Evolutionary conservation across 2,329 filamentous ascomycete genomes (phyloP), one percentile per base, ranked within the genome.

Genomic region (Cladosporium phlei): DNA sequence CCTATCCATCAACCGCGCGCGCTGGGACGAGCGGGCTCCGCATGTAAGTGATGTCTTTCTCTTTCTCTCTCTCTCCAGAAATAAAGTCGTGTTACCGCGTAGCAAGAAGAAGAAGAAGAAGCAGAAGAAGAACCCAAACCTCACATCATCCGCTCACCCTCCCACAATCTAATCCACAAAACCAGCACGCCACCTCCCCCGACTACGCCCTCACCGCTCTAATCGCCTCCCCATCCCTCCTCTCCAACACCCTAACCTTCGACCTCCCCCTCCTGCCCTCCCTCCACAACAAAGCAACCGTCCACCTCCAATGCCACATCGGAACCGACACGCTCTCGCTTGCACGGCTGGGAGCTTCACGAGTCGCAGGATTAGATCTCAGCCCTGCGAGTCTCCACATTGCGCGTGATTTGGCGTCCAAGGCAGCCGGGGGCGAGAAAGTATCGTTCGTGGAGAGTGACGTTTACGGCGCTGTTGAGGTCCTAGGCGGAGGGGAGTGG

Each of bases 221-320:
- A 5, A 19, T 48, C 32, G 17, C 35, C 17, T 38, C 51, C n/a
- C 46, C 52, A 2, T 30, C 35, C 3, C 25, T 34, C 20, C 35
- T 57, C 35, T 57, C 53, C 17, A 37, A 51, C 24, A 49, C 52
- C 19, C 49, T 56, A 5, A 22, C 28, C 4, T 57, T 55, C 43
- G 53, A 57, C 46, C 38, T 48, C 12, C 52, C 53, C 1, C 52
- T 50, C 12, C 49, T 55, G 5, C 50, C 48, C 12, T 9, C 39
- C 22, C 38, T 55, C 24, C 14, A 28, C 3, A 27, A 21, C 17
- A 39, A 49, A 2, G 22, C 47, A 6, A 34, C 52, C 27, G 47
- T 51, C n/a, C 55, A 57, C 47, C 45, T 57, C 20, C 53, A 57
- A 48, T 57, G 53, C 46, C 52, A 56, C 32, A 56, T 57, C 28